Evolutionary conservation across 352 stramenopile genomes (phyloP), one percentile per base, ranked within the genome.

Genomic region (Phytophthora pini): DNA sequence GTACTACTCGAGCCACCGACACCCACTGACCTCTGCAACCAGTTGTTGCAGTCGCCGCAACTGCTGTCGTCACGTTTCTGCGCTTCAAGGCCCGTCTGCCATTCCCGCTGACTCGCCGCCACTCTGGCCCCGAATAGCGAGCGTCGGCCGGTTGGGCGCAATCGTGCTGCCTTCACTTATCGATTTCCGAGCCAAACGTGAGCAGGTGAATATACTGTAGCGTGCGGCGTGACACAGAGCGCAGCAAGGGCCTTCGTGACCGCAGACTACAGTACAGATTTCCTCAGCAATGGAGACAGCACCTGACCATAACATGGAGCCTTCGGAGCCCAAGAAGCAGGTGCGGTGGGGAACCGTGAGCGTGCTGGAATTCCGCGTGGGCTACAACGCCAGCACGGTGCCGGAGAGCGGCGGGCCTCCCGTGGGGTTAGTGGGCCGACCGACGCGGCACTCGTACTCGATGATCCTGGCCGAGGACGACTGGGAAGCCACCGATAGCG

Each of bases 321-420:
- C 52, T 20, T 22, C n/a, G 1, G 39, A 54, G 20, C 12, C 13
- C 11, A 72, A 61, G 48, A 86, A 88, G 62, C 58, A 63, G 5
- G 72, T 88, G 57, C 72, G 68, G 10, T 88, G 77, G 62, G 70
- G 72, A 34, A 65, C 61, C 24, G 61, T 84, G 51, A 78, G 72
- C 40, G 73, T 80, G 26, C 56, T 83, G 22, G 77, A 84, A 49
- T 87, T 85, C 68, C 61, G 74, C 48, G 62, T 81, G 27, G 75
- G 80, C 51, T 83, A 87, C 75, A 83, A 73, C 51, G 71, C 72
- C 41, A 82, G 77, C 59, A 61, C 66, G 13, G 75, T 89, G 11
- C 80, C 80, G 12, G 58, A 68, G 12, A 79, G 65, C 22, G 77
- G 77, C 41, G 80, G 80, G 0, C 80, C 80, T 8, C 77, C 80